These are phyloP conservation scores for Hypoxylon sp. DNA, from an alignment of 2,329 filamentous ascomycete genomes.

Conservation along the genomic window DNA sequence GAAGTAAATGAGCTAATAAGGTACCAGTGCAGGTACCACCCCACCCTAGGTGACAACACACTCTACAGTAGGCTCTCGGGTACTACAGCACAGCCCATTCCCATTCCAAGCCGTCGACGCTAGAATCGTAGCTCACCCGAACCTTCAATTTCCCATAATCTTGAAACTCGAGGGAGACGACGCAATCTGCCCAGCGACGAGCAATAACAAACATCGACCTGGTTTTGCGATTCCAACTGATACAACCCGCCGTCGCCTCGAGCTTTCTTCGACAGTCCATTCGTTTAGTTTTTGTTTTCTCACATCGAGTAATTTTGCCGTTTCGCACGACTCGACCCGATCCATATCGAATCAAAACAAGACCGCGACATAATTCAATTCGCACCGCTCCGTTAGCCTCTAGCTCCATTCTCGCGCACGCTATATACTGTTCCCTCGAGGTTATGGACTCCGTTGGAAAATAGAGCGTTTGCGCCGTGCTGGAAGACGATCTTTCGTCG, in stretches of 20 bases:
- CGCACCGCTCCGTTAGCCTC: constrained; percentile 2
- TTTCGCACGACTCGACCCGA: constrained; percentile 10
- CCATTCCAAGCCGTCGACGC: constrained; percentile 29
- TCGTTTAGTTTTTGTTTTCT: constrained; percentile 39
- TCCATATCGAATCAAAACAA: constrained; percentile 19
- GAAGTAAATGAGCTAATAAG: constrained; percentile 35
- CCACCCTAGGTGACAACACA: constrained; percentile 40
- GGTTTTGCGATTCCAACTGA: constrained; percentile 19
- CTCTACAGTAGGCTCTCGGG: constrained; percentile 18
- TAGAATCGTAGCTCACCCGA: constrained; percentile 22
- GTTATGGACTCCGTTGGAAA: constrained; percentile 49
- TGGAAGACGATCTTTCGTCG: constrained; percentile 27
- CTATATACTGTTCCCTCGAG: constrained; percentile 38
- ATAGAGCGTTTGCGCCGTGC: constrained; percentile 34
- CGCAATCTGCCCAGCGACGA: constrained; percentile 22
- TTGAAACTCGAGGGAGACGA: constrained; percentile 28
- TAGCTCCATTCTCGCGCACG: constrained; percentile 3
- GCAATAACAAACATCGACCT: constrained; percentile 28
- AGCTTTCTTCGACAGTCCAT: constrained; percentile 22
- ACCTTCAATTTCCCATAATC: constrained; percentile 38
- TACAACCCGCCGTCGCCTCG: constrained; percentile 13
- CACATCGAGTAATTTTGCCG: constrained; percentile 1
- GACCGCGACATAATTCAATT: constrained; percentile 27
- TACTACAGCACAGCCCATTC: constrained; percentile 26
- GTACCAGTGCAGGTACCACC: constrained; percentile 40